Base-by-base conservation (phyloP, 1,284 basidiomycete species). In the Omphalotus olearius region DNA sequence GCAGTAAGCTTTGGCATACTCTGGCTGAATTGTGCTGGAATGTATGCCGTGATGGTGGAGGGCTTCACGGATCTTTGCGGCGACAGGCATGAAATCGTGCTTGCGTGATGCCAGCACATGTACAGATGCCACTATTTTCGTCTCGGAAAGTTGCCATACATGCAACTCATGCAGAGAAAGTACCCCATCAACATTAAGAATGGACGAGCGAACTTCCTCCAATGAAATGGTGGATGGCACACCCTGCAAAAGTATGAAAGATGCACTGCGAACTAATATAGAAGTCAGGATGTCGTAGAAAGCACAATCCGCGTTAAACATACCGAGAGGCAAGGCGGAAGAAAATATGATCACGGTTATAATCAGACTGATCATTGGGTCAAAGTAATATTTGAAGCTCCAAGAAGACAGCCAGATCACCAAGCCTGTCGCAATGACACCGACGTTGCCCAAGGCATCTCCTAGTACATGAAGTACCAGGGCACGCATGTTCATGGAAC, bases 311-410 rank as follows among this genome's bases (percentile, higher is more conserved):
- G 17, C 16, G 30, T 50, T 47, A 54, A 23, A 47, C 55, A 45
- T 25, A 93, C 92, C 91, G 20, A 99, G 79, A 6, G 97, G 97
- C 40, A 99, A 66, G 2, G 97, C 93, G 47, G 91, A 95, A 9
- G 90, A 92, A 75, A 98, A 97, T 59, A 99, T 99, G 69, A 99
- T 98, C 55, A 85, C 78, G 6, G 97, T 96, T 70, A 99, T 99
- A 51, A 98, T 75, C 63, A 99, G 79, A 65, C 91, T 94, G 69
- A 99, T 94, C 37, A 88, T 69, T 0, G 97, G 97, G 69, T 99
- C 97, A 59, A 87, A 93, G 73, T 96, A 98, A 66, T 86, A 89
- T 64, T 89, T 93, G 74, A 80, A 90, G 55, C 70, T 70, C 85
- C 86, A 91, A 18, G 76, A 69, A 1, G 86, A 82, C 46, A 89